Evolutionary conservation across 768 basidiomycete genomes (phyloP).

Genomic region (Suillus variegatus): DNA sequence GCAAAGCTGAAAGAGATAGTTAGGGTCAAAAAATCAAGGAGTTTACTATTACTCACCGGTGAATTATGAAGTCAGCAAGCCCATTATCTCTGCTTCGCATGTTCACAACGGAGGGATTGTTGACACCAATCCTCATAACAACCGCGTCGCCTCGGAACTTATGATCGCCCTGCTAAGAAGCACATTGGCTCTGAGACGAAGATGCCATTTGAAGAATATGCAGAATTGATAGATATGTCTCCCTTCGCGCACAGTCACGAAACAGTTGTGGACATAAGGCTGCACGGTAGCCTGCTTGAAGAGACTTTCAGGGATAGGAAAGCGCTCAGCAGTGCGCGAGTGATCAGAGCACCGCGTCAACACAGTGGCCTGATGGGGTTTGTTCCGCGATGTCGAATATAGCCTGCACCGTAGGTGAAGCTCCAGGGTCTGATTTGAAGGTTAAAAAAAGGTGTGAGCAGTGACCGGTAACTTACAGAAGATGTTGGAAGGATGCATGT

Average conservation of each 20-base stretch:
- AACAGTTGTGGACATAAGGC: slow-evolving; percentile 14
- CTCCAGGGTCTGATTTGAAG: slow-evolving; percentile 1
- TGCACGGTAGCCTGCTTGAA: slow-evolving; percentile 8
- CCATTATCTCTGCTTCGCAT: slow-evolving; percentile 7
- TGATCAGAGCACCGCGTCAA: not conserved
- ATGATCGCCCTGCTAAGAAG: not conserved
- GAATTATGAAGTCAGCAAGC: slow-evolving; percentile 13
- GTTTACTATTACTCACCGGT: too few species aligned
- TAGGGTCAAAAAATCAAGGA: too few species aligned
- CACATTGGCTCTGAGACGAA: slow-evolving; percentile 2
- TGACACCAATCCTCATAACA: slow-evolving; percentile 6
- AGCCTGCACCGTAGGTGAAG: slow-evolving; percentile 10
- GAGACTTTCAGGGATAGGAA: slow-evolving; percentile 11
- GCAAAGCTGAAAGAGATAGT: slow-evolving; percentile 7
- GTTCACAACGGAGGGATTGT: slow-evolving; percentile 5
- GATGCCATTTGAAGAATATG: slow-evolving; percentile 16
- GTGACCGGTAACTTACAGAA: not conserved
- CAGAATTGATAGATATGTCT: slow-evolving; percentile 1
- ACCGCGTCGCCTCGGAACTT: slow-evolving; percentile 9
- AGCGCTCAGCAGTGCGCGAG: not conserved
- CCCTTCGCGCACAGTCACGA: slow-evolving; percentile 6
- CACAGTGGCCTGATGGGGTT: not conserved
- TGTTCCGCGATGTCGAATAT: slow-evolving; percentile 2
- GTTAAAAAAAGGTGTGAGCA: not conserved
- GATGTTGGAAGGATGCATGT: not conserved